Conservation (phyloP, 2,329 filamentous ascomycete species). For the Aureobasidium sp. region DNA sequence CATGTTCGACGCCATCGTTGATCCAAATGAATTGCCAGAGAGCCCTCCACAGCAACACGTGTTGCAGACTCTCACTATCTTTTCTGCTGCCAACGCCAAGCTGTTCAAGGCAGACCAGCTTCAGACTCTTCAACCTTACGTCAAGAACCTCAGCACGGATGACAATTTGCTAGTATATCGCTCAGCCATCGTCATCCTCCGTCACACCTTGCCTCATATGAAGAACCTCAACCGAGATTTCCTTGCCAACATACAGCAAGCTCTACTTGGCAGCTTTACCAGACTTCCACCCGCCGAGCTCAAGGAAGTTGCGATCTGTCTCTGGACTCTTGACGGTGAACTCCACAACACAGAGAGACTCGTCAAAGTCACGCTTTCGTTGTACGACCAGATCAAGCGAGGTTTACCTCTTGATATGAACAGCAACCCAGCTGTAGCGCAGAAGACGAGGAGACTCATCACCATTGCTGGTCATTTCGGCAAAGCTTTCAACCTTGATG, state of each 20-base stretch:
- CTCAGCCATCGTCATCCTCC: conserved; percentile 83
- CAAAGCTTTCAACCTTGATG: conserved; percentile 84
- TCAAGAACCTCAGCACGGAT: conserved; percentile 63
- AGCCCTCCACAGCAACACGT: conserved; percentile 51
- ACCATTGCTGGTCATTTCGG: conserved; percentile 78
- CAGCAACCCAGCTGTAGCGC: conserved; percentile 25
- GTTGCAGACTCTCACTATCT: conserved; percentile 78
- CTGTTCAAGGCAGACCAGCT: conserved; percentile 86
- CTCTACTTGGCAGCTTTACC: conserved; percentile 63
- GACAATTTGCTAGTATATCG: conserved; percentile 77
- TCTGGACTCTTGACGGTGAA: conserved; percentile 79
- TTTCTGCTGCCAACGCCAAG: conserved; percentile 79
- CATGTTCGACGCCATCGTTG: conserved; percentile 79
- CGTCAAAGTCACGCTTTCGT: conserved; percentile 62
- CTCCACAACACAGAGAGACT: conserved; percentile 64
- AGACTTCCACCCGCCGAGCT: conserved; percentile 65
- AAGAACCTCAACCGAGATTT: conserved; percentile 68
- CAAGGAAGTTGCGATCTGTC: conserved; percentile 81
- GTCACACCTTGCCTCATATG: conserved; percentile 75
- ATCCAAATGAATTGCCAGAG: conserved; percentile 57
- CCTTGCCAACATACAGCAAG: conserved; percentile 64
- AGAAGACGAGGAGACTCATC: conserved; percentile 60
- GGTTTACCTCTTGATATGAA: conserved; percentile 30
- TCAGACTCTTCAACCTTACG: conserved; percentile 76
- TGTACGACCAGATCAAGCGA: conserved; percentile 31